Percentiles rank a stretch among this genome's conserved stretches.
phyloP scores from a whole-genome alignment of 129 eudicot species.

The Helianthus tuberosus region DNA sequence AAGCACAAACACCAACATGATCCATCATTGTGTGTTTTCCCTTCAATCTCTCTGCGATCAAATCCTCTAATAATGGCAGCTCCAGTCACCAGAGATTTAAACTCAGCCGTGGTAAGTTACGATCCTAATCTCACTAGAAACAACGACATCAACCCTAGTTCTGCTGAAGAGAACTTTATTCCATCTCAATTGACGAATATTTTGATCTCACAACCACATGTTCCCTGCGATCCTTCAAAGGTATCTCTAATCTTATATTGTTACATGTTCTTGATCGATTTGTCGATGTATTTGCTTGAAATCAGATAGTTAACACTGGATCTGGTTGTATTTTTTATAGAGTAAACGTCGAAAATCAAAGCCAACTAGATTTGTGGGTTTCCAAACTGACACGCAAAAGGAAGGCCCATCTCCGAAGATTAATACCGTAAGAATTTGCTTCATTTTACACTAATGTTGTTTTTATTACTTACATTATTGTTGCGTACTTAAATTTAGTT shows the following conservation, averaged over 20 bases:
- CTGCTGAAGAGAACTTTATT: background rate
- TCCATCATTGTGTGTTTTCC: no score
- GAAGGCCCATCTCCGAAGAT: constrained; percentile 6
- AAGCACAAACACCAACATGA: no score
- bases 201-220: background rate
- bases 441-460: background rate
- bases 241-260: constrained; percentile 11
- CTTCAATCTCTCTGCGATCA: background rate
- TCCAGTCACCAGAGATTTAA: background rate
- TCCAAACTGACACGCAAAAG: background rate
- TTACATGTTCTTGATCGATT: background rate
- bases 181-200: background rate
- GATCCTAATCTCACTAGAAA: background rate
- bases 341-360: constrained; percentile 24
- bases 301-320: constrained; percentile 2
- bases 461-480: background rate
- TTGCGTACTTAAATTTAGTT: constrained; percentile 21
- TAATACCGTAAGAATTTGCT: constrained; percentile 24
- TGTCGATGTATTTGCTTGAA: background rate
- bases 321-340: constrained; percentile 16
- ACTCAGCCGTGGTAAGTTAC: background rate
- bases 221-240: background rate
- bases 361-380: background rate
- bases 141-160: constrained; percentile 12
- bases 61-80: background rate